A percentile compares a stretch with the other conserved stretches of the same genome.
Conservation (phyloP, 805 yeast genomes). For the Candida boleticola region DNA sequence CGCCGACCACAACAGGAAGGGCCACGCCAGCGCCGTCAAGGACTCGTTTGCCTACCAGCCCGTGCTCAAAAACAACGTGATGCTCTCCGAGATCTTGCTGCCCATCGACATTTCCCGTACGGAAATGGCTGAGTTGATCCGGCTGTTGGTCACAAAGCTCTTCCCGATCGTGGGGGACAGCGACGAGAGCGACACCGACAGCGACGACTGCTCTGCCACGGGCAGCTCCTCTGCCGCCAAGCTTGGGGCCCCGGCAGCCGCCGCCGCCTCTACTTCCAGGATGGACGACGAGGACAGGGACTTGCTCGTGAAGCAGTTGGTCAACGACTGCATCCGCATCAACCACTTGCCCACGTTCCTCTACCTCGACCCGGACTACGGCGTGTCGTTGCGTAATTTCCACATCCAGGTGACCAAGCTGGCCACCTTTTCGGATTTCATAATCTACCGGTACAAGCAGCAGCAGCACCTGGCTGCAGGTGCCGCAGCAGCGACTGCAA, state of each 20-base stretch:
- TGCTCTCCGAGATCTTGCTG: constrained; percentile 51
- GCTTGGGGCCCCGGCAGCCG: too few relatives aligned
- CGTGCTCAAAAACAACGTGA: constrained; percentile 53
- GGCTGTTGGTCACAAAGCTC: constrained; percentile 3
- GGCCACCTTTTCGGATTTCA: constrained; percentile 69
- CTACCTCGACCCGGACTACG: constrained; percentile 64
- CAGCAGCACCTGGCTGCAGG: constrained; percentile 23
- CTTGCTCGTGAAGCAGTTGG: constrained; percentile 22
- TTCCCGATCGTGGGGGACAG: constrained; percentile 8
- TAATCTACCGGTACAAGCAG: constrained; percentile 64
- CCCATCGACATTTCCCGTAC: constrained; percentile 43
- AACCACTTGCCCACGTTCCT: constrained; percentile 52
- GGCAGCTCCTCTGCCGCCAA: background rate
- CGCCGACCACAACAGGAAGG: constrained; percentile 9
- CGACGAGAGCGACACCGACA: background rate
- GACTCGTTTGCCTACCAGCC: constrained; percentile 4
- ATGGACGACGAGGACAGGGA: constrained; percentile 9
- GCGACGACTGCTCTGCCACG: background rate
- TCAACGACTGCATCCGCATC: constrained; percentile 42
- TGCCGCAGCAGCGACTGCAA: constrained; percentile 22
- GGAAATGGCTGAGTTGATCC: constrained; percentile 23
- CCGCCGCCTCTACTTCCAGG: too few relatives aligned
- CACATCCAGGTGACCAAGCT: constrained; percentile 82
- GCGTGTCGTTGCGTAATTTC: constrained; percentile 79
- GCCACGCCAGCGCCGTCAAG: background rate